phyloP scores from a whole-genome alignment of 2,329 filamentous ascomycete genomes.

The Pseudogymnoascus sp. region DNA sequence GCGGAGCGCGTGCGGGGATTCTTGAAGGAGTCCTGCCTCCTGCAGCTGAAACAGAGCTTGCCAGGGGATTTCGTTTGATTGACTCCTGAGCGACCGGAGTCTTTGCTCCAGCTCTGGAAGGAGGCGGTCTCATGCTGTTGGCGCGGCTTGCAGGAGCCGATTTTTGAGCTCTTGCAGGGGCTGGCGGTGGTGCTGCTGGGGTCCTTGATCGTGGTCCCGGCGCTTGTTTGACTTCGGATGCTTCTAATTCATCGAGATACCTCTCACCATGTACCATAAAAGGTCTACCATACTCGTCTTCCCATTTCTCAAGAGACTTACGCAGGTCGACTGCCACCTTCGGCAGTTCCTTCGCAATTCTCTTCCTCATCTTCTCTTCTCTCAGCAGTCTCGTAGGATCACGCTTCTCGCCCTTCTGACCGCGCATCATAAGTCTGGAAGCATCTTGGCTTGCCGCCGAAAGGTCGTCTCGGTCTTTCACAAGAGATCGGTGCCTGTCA shows the following conservation, averaged over 20 bases:
- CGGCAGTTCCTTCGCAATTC: slow-evolving; percentile 90
- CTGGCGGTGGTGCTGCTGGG: slow-evolving; percentile 54
- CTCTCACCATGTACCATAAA: slow-evolving; percentile 90
- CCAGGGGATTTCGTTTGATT: slow-evolving; percentile 24
- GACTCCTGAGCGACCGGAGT: slow-evolving; percentile 44
- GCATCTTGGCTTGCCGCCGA: slow-evolving; percentile 90
- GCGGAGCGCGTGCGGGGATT: slow-evolving; percentile 61
- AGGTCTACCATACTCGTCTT: slow-evolving; percentile 86
- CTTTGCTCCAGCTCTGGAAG: slow-evolving; percentile 34
- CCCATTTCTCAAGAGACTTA: slow-evolving; percentile 77
- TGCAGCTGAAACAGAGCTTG: slow-evolving; percentile 20
- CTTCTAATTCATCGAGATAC: slow-evolving; percentile 79
- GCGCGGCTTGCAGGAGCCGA: slow-evolving; percentile 23
- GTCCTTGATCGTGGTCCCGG: slow-evolving; percentile 67
- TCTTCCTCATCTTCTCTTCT: slow-evolving; percentile 98
- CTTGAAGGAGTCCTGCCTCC: slow-evolving; percentile 52
- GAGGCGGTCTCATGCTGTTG: slow-evolving; percentile 25
- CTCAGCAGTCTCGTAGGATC: slow-evolving; percentile 89
- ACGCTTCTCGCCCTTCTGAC: slow-evolving; percentile 86
- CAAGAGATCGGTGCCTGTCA: slow-evolving; percentile 72
- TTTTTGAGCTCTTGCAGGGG: slow-evolving; percentile 29
- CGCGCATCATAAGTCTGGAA: slow-evolving; percentile 83
- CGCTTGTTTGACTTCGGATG: slow-evolving; percentile 49
- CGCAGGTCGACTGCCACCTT: slow-evolving; percentile 81
- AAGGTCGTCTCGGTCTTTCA: slow-evolving; percentile 81